A percentile compares a stretch with the other conserved stretches of the same genome.
Conservation (phyloP, 441 rosid species). For the Sinapis alba region DNA sequence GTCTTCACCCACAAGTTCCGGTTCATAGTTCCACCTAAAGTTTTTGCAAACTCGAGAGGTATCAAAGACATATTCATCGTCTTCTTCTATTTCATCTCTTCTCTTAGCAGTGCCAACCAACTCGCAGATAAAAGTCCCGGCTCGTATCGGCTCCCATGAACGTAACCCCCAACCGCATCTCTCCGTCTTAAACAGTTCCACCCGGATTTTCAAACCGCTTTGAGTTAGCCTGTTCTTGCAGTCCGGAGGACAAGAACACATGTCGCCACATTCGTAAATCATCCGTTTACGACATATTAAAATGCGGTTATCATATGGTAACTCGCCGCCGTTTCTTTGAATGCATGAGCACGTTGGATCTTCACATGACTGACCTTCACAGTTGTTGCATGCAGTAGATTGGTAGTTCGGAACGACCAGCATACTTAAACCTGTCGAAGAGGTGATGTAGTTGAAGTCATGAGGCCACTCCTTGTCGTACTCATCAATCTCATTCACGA, state of each 20-base stretch:
- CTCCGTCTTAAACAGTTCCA: slow-evolving; percentile 30
- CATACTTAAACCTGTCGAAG: neutral
- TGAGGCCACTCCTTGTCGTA: neutral
- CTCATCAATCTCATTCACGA: slow-evolving; percentile 45
- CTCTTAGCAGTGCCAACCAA: neutral
- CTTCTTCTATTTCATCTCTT: neutral
- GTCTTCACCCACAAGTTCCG: neutral
- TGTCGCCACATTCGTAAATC: slow-evolving; percentile 21
- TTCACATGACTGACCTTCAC: neutral
- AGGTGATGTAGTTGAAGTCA: neutral
- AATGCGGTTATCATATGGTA: slow-evolving; percentile 2
- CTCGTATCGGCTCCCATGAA: slow-evolving; percentile 48
- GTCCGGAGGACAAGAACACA: neutral
- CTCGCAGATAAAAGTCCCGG: slow-evolving; percentile 33
- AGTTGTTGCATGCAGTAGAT: neutral
- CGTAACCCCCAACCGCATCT: slow-evolving; percentile 33
- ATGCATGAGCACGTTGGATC: neutral
- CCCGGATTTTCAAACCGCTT: slow-evolving; percentile 1
- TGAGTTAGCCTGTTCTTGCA: slow-evolving; percentile 21
- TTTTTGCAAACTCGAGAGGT: neutral
- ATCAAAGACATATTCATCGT: neutral
- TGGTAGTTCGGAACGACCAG: neutral
- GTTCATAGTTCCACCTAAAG: neutral
- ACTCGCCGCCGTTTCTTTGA: slow-evolving; percentile 9
- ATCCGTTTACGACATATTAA: slow-evolving; percentile 44